These are phyloP conservation scores for Gnaphalium uliginosum DNA, from an alignment of 129 eudicot species.

Conservation along the genomic window DNA sequence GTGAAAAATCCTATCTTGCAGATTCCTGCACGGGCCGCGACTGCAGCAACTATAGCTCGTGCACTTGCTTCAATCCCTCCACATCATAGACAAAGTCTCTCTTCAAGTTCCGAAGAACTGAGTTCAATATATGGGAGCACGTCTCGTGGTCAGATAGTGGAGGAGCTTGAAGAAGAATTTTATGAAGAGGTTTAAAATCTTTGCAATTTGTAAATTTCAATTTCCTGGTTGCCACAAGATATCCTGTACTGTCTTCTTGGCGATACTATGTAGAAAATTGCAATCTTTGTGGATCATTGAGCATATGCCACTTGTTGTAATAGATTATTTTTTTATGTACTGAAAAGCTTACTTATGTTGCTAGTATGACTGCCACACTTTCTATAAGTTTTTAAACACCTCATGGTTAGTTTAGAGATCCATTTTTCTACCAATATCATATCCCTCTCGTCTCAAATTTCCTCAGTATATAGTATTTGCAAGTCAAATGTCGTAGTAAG, in stretches of 20 bases:
- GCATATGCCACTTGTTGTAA: too few species aligned
- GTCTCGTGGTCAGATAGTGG: constrained; percentile 58
- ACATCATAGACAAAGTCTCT: constrained; percentile 70
- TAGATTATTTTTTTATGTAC: too few species aligned
- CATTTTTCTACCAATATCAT: too few species aligned
- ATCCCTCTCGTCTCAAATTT: too few species aligned
- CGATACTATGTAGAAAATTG: constrained; percentile 2
- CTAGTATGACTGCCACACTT: too few species aligned
- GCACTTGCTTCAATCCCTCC: constrained; percentile 93
- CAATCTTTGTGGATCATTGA: neutral
- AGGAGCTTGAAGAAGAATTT: constrained; percentile 86
- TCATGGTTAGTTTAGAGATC: too few species aligned
- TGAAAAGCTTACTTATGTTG: too few species aligned
- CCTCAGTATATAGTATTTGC: too few species aligned
- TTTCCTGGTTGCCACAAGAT: constrained; percentile 13
- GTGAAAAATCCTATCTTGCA: constrained; percentile 28
- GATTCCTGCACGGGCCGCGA: constrained; percentile 97
- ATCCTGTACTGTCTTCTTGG: neutral
- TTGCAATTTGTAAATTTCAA: constrained; percentile 23
- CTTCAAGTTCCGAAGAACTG: constrained; percentile 85
- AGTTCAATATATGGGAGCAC: constrained; percentile 82
- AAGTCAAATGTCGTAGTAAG: too few species aligned
- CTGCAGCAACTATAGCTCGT: constrained; percentile 96
- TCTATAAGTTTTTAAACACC: too few species aligned
- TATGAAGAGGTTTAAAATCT: constrained; percentile 75